Conservation (phyloP, 2,329 filamentous ascomycete species). For the Nannizziopsis arthrosporioides region DNA sequence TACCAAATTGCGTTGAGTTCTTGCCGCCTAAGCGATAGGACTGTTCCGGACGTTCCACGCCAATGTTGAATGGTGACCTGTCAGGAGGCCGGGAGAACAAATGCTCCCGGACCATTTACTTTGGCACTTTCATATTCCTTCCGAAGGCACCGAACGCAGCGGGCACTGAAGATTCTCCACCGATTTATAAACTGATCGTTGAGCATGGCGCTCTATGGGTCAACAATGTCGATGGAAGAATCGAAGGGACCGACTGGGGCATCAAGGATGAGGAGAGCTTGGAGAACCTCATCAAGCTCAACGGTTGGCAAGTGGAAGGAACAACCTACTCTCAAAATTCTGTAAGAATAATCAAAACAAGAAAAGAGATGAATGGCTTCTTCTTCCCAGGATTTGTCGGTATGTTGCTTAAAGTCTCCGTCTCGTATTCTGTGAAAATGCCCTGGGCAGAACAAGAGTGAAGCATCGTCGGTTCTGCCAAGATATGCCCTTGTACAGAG, state of each 20-base stretch:
- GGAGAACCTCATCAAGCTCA: slow-evolving; percentile 20
- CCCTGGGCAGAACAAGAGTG: background rate
- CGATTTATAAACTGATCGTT: slow-evolving; percentile 44
- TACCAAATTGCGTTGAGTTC: too few species aligned
- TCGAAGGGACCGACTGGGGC: slow-evolving; percentile 28
- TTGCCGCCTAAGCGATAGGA: too few species aligned
- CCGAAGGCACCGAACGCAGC: slow-evolving; percentile 37
- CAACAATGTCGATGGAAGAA: slow-evolving; percentile 23
- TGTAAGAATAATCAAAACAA: slow-evolving; percentile 28
- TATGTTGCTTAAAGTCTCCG: slow-evolving; percentile 16
- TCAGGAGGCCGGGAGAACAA: background rate
- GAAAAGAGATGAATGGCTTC: slow-evolving; percentile 33
- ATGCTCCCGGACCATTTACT: slow-evolving; percentile 36
- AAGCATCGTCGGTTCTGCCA: background rate
- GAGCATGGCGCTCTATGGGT: slow-evolving; percentile 37
- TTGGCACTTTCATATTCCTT: slow-evolving; percentile 52
- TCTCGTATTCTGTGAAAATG: background rate
- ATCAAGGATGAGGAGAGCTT: slow-evolving; percentile 20
- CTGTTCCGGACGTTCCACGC: background rate
- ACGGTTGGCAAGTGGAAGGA: slow-evolving; percentile 24
- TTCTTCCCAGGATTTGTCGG: slow-evolving; percentile 41
- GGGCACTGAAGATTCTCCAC: slow-evolving; percentile 37
- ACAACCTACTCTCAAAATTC: slow-evolving; percentile 8
- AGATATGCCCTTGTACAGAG: background rate
- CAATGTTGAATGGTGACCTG: background rate